Percentiles rank a stretch among this genome's conserved stretches.
These are phyloP conservation scores for Ormosia semicastrata DNA, from an alignment of 306 rosid genomes.

Conservation along the genomic window DNA sequence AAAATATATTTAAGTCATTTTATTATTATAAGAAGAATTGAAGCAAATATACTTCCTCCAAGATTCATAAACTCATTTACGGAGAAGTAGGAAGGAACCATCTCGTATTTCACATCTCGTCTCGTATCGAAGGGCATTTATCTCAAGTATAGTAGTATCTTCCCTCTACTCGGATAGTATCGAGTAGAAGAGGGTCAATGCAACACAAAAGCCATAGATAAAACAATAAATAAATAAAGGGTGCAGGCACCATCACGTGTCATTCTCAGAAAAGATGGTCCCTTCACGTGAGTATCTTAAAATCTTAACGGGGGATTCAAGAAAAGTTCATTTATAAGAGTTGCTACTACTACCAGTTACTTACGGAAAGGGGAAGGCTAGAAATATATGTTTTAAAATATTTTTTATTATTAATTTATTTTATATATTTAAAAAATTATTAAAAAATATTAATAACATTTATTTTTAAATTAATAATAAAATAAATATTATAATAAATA, in stretches of 20 bases:
- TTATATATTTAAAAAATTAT: no score
- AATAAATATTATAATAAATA: no score
- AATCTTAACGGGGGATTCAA: conserved; percentile 30
- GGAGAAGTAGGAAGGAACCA: conserved; percentile 33
- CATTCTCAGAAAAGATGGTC: conserved; percentile 11
- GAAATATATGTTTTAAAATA: no score
- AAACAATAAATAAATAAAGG: neutral
- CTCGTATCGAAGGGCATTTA: neutral
- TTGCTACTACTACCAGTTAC: neutral
- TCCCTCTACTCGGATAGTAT: neutral
- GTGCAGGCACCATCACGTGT: conserved; percentile 35
- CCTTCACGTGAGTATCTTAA: conserved; percentile 42
- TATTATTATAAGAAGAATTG: neutral
- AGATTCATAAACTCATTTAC: conserved; percentile 12
- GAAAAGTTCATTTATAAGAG: conserved; percentile 15
- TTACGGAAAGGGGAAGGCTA: no score
- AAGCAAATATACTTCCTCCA: neutral
- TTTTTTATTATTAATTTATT: no score
- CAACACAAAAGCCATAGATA: neutral
- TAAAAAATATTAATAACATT: no score
- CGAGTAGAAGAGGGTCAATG: neutral
- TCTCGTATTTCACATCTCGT: neutral
- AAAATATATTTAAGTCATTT: no score
- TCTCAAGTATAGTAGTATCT: neutral
- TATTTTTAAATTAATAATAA: no score